Percentiles rank a stretch among this genome's conserved stretches.
Conservation (phyloP, 495 filamentous ascomycete genomes). For the Extremus antarcticus region DNA sequence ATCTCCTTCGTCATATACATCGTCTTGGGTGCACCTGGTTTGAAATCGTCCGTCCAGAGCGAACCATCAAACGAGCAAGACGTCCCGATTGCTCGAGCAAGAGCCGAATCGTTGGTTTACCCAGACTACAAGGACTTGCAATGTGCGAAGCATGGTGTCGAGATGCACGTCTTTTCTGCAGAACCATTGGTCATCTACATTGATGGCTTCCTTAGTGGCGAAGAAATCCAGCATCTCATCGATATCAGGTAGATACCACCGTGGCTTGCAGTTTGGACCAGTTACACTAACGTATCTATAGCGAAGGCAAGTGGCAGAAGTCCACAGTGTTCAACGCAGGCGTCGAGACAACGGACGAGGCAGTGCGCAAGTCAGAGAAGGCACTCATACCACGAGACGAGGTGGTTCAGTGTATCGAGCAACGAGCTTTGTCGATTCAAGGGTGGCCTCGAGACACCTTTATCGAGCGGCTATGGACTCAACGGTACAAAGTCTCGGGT, state of each 20-base stretch:
- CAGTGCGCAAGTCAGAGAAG: conserved; percentile 46
- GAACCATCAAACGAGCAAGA: neutral
- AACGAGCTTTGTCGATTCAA: conserved; percentile 58
- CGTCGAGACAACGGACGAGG: conserved; percentile 35
- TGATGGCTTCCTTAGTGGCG: conserved; percentile 31
- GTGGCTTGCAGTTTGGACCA: neutral
- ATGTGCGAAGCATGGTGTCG: conserved; percentile 31
- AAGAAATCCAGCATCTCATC: conserved; percentile 33
- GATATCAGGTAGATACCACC: conserved; percentile 31
- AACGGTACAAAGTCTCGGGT: conserved; percentile 47
- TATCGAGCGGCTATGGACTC: conserved; percentile 52
- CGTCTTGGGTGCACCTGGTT: conserved; percentile 10
- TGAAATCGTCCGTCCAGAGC: neutral
- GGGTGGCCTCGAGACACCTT: conserved; percentile 51
- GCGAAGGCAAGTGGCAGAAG: conserved; percentile 40
- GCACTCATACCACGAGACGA: conserved; percentile 47
- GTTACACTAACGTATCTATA: conserved; percentile 13
- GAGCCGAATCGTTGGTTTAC: conserved; percentile 10
- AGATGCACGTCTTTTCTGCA: conserved; percentile 41
- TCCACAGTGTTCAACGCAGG: conserved; percentile 45
- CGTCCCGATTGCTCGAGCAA: conserved; percentile 1
- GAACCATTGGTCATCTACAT: conserved; percentile 48
- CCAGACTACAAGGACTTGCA: conserved; percentile 3
- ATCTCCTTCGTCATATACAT: conserved; percentile 13
- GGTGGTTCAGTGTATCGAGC: conserved; percentile 56